Evolutionary conservation across 2,329 filamentous ascomycete genomes (phyloP).

Genomic region (Mycosphaerelloides madeirae): DNA sequence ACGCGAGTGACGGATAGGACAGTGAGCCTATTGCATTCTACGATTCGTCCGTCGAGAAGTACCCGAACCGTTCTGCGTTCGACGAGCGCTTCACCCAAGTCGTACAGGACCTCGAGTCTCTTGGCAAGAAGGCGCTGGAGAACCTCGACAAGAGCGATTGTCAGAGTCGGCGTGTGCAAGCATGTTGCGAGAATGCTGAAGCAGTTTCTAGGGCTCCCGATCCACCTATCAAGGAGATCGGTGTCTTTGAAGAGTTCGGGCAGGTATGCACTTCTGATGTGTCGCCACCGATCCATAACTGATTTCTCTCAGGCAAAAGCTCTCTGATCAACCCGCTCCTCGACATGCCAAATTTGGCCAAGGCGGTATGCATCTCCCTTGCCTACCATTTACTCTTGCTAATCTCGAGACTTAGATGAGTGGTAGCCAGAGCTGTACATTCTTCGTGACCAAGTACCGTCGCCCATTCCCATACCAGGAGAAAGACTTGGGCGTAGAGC

Average conservation of each 20-base stretch:
- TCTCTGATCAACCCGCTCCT: slow-evolving; percentile 23
- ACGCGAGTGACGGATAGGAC: not conserved
- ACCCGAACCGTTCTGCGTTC: slow-evolving; percentile 8
- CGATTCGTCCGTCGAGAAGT: not conserved
- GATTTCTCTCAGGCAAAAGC: slow-evolving; percentile 24
- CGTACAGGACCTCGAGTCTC: not conserved
- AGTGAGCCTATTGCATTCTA: not conserved
- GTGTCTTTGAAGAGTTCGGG: too few species aligned
- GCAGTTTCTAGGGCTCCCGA: not conserved
- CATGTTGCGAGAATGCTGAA: not conserved
- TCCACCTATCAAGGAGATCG: too few species aligned
- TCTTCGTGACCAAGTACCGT: slow-evolving; percentile 14
- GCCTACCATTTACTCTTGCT: not conserved
- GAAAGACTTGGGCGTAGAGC: slow-evolving; percentile 13
- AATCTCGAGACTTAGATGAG: too few species aligned
- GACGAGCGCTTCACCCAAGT: slow-evolving; percentile 8
- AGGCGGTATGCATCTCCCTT: slow-evolving; percentile 4
- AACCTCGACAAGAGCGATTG: slow-evolving; percentile 1
- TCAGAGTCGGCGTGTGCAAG: not conserved
- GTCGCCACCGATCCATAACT: too few species aligned
- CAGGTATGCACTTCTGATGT: too few species aligned
- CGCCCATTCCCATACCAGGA: slow-evolving; percentile 8
- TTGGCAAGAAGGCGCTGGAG: slow-evolving; percentile 1
- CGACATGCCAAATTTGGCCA: slow-evolving; percentile 17
- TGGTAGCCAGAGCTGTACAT: slow-evolving; percentile 18